Base-by-base conservation (phyloP, 257 asterid genomes). In the Nicotiana tomentosiformis region DNA sequence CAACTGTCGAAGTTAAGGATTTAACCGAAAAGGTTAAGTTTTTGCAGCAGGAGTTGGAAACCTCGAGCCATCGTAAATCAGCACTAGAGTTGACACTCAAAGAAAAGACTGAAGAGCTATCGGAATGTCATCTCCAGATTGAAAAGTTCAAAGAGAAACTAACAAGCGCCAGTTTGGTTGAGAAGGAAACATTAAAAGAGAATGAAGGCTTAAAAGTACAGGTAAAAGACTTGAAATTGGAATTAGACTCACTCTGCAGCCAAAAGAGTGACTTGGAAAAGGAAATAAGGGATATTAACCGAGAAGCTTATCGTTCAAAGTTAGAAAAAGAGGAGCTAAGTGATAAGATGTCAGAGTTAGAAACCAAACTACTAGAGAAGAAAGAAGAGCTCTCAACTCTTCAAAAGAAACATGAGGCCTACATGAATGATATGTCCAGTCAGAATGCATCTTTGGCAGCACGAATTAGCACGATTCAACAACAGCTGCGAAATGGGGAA, bases 301-400 rank as follows among this genome's bases (percentile, higher is more conserved):
- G 65, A 2, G 91, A 90, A 76, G 86, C 83, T 8, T 81, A 66
- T 39, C 85, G 82, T 61, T 74, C 83, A 2, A 69, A 77, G 18
- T 10, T 18, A 2, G 93, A 89, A 65, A 94, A 90, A 18, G 88
- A 88, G 81, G 89, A 84, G 86, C 87, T 93, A 8, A 84, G 81
- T 11, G 65, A 64, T 61, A 86, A 68, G 37, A 81, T 81, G 33
- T 82, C 81, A 7, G 89, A 81, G 56, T 57, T 89, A 49, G 88
- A 90, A 83, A 83, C 66, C 33, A 83, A 84, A 43, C 53, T 90
- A 20, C 55, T 58, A 66, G 81, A 83, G 83, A 90, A 77, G 82
- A 91, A 92, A 84, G 74, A 70, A 0, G 91, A 86, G 56, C 84
- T 85, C 12, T 83, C 51, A 8, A 60, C 62, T n/a, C 69, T 83